These are phyloP conservation scores for Parsonsia alboflavescens DNA, from an alignment of 257 asterid genomes.

Conservation along the genomic window DNA sequence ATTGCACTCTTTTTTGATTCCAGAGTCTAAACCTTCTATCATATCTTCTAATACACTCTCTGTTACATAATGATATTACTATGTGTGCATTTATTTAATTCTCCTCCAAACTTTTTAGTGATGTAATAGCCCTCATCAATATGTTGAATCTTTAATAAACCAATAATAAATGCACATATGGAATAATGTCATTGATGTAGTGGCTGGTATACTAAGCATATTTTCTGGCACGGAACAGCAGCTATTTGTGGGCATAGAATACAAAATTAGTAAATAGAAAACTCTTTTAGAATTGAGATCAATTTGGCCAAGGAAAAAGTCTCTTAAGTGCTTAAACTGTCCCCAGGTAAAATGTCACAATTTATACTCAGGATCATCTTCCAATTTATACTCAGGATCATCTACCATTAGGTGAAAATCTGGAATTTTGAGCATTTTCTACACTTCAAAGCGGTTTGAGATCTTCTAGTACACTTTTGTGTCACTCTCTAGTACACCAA, in stretches of 20 bases:
- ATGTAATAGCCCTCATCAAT: neutral
- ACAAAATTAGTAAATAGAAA: neutral
- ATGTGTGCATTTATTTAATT: neutral
- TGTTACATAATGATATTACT: too few relatives aligned
- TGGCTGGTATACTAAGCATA: neutral
- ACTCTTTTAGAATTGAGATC: neutral
- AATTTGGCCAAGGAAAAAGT: neutral
- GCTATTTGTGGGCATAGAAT: neutral
- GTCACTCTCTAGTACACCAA: too few relatives aligned
- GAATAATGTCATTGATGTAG: neutral
- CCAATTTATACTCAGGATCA: too few relatives aligned
- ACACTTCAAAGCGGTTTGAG: too few relatives aligned
- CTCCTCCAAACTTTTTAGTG: neutral
- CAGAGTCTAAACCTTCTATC: neutral
- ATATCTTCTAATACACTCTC: neutral
- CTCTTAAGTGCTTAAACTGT: neutral
- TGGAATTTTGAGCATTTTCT: neutral
- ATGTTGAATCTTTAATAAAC: neutral
- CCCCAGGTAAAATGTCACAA: neutral
- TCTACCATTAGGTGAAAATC: too few relatives aligned
- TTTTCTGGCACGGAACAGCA: neutral
- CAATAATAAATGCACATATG: neutral
- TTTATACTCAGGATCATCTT: neutral
- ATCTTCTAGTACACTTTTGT: too few relatives aligned
- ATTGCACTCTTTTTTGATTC: neutral